Evolutionary conservation across 2,329 filamentous ascomycete genomes (phyloP), one percentile per base, ranked within the genome.

Genomic region (Exophiala sp.): DNA sequence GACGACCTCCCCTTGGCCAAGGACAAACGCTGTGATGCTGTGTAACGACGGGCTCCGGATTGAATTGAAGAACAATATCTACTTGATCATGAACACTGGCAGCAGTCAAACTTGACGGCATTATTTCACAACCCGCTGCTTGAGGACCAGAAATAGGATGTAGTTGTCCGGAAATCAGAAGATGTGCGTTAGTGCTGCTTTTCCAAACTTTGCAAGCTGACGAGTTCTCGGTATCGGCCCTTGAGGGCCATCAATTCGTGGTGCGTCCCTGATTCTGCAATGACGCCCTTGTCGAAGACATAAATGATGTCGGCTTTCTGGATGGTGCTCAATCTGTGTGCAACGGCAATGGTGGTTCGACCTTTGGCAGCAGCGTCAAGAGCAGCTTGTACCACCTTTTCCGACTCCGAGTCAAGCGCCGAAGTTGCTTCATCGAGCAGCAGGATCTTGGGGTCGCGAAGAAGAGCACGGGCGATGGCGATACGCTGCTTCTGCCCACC

Each of bases 401-500:
- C 72, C 35, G 75, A 73, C 65, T 78, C 71, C 0, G 72, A 76
- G 62, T 77, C 75, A 4, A 78, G 69, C 2, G 79, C 79, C 7
- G 73, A 77, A 2, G 79, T 82, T 1, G 89, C 89, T 74, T 94
- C 89, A 64, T 94, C 89, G 0, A 95, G 80, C 0, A 94, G 80
- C 3, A 97, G 74, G 55, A 97, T 85, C 71, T 89, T 91, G 6
- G 94, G 92, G 65, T 96, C 84, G n/a, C 92, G 86, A 39, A 97
- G 84, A 10, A 97, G 77, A 0, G 92, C 94, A 4, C 92, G 85
- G 3, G 94, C 92, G 67, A 97, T 96, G 46, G 91, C 92, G 34
- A 97, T 86, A 56, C 94, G 88, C 72, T 97, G 92, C 68, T 96
- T 96, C 72, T 97, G 94, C 0, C 92, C 94, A 51, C 94, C 92